Evolutionary conservation across 345 rosid species (phyloP).

Genomic region (Populus deltoides): DNA sequence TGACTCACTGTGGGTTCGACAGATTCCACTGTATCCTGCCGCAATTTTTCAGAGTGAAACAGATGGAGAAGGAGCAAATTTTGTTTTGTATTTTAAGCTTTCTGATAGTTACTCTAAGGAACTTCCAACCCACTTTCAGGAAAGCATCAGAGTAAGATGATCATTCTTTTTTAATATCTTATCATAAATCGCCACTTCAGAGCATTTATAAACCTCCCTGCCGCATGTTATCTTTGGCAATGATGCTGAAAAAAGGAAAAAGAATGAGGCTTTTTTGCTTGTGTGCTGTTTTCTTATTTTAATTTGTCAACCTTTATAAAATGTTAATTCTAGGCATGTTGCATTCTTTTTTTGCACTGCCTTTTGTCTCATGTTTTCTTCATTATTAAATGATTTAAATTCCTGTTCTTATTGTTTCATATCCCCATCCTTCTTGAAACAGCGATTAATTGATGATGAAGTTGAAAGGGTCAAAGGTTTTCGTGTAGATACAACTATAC

Average conservation of each 20-base stretch:
- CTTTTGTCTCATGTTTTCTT: background rate
- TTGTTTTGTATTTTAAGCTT: conserved; percentile 69
- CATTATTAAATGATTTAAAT: background rate
- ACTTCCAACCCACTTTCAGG: conserved; percentile 61
- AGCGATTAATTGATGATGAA: conserved; percentile 84
- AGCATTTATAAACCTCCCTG: background rate
- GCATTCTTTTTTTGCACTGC: background rate
- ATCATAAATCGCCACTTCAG: background rate
- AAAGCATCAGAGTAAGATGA: conserved; percentile 50
- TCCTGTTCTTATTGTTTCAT: background rate
- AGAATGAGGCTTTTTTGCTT: background rate
- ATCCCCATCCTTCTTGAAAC: conserved; percentile 9
- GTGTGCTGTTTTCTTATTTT: background rate
- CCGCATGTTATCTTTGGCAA: background rate
- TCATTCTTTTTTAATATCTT: background rate
- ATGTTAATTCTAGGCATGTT: background rate
- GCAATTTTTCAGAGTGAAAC: conserved; percentile 68
- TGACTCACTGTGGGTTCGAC: conserved; percentile 11
- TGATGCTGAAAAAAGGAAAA: background rate
- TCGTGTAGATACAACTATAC: conserved; percentile 62
- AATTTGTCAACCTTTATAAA: background rate
- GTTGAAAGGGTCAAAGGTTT: conserved; percentile 91
- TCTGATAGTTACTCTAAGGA: conserved; percentile 59
- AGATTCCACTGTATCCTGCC: conserved; percentile 90
- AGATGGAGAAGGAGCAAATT: conserved; percentile 88